phyloP scores from a whole-genome alignment of 371 early-diverging fungal genomes.

The Circinella minor region DNA sequence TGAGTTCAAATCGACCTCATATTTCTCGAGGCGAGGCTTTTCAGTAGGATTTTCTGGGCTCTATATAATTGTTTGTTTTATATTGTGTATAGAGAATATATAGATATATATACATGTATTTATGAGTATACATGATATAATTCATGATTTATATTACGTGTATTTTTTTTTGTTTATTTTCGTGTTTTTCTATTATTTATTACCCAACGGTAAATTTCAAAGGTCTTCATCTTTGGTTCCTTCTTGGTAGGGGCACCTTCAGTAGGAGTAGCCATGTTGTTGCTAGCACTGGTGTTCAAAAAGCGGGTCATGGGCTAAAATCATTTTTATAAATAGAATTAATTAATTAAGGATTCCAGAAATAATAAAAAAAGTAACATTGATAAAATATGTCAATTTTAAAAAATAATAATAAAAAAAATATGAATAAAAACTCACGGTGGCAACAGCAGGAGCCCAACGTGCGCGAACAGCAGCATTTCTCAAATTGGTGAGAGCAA shows the following conservation, averaged over 20 bases:
- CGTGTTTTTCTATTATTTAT: slow-evolving; percentile 12
- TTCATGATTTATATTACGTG: neutral
- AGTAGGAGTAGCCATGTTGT: slow-evolving; percentile 43
- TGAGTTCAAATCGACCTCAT: slow-evolving; percentile 85
- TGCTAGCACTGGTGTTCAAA: slow-evolving; percentile 35
- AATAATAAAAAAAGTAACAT: too few species aligned
- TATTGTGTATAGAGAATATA: too few species aligned
- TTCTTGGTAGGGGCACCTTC: slow-evolving; percentile 40
- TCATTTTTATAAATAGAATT: neutral
- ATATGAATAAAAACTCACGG: slow-evolving; percentile 15
- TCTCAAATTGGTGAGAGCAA: slow-evolving; percentile 27
- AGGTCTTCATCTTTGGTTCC: slow-evolving; percentile 70
- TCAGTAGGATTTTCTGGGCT: slow-evolving; percentile 89
- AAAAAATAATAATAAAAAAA: neutral
- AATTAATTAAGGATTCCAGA: too few species aligned
- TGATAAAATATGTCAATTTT: neutral
- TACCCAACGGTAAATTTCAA: slow-evolving; percentile 90
- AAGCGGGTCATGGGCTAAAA: slow-evolving; percentile 44
- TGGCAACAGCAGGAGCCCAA: slow-evolving; percentile 22
- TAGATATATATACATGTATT: neutral
- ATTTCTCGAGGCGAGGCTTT: slow-evolving; percentile 89
- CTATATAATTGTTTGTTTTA: slow-evolving; percentile 32
- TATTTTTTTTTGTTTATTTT: neutral
- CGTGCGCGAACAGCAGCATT: slow-evolving; percentile 21
- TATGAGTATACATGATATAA: neutral